Evolutionary conservation across 1,139 yeast species (phyloP).

Genomic region (Scheffersomyces illinoinensis): DNA sequence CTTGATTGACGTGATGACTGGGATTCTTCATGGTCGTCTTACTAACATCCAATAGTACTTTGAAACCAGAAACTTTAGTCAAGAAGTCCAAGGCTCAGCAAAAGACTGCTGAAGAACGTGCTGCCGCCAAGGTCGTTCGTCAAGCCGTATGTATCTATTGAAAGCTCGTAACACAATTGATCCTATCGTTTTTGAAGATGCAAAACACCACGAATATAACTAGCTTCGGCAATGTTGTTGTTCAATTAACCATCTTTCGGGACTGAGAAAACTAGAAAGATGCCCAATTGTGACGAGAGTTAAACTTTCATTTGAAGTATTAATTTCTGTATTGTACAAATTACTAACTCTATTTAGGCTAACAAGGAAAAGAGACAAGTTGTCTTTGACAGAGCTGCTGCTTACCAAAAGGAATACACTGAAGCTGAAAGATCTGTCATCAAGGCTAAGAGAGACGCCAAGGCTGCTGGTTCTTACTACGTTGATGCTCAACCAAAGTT

Average conservation of each 20-base stretch:
- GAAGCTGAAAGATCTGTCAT: conserved; percentile 93
- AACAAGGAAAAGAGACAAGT: conserved; percentile 92
- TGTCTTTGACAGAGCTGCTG: conserved; percentile 96
- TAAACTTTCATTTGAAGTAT: conserved; percentile 2
- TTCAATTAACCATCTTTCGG: conserved; percentile 99
- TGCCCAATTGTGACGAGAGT: background rate
- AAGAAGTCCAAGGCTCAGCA: conserved; percentile 93
- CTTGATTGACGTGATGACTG: background rate
- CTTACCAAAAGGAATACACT: conserved; percentile 95
- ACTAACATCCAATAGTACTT: conserved; percentile 47
- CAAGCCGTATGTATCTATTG: conserved; percentile 72
- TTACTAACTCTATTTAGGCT: conserved; percentile 58
- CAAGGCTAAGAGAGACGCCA: conserved; percentile 94
- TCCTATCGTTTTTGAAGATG: conserved; percentile 54
- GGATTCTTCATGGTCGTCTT: conserved; percentile 8
- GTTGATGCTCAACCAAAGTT: conserved; percentile 97
- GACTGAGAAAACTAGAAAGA: conserved; percentile 61
- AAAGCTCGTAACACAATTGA: background rate
- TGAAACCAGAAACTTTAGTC: conserved; percentile 90
- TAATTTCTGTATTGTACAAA: conserved; percentile 3
- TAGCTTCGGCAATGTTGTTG: conserved; percentile 91
- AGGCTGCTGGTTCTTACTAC: conserved; percentile 94
- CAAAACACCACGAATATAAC: conserved; percentile 64
- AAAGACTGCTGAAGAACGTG: conserved; percentile 83
- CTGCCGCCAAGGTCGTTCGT: conserved; percentile 84